phyloP scores from a whole-genome alignment of 169 alveolate genomes.

The Perkinsus olseni region DNA sequence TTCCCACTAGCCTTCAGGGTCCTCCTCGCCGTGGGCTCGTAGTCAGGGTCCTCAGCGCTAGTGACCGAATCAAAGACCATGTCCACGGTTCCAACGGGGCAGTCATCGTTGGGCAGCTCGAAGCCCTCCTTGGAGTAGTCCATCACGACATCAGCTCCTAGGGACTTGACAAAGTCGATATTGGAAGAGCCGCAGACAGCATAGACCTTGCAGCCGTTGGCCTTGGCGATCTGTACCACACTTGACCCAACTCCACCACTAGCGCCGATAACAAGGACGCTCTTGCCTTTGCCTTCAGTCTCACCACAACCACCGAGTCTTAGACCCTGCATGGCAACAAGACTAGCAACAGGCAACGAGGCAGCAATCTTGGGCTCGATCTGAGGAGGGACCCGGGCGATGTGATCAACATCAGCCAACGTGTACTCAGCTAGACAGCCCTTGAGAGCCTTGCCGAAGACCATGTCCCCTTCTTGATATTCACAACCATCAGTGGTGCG shows the following conservation, averaged over 20 bases:
- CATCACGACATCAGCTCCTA: not conserved
- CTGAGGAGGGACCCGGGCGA: not conserved
- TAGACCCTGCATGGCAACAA: not conserved
- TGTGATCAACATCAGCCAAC: not conserved
- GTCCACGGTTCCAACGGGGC: not conserved
- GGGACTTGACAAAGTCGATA: not conserved
- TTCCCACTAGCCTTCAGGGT: not conserved
- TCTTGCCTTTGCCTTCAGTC: not conserved
- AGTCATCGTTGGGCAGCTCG: not conserved
- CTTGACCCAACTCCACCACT: not conserved
- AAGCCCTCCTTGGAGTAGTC: conserved; percentile 15
- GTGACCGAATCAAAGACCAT: not conserved
- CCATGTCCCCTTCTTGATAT: not conserved
- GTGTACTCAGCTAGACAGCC: not conserved
- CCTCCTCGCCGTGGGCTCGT: not conserved
- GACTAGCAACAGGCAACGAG: not conserved
- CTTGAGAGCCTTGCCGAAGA: not conserved
- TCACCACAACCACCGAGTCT: not conserved
- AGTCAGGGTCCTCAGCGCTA: not conserved
- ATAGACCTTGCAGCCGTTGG: not conserved
- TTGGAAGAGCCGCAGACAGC: not conserved
- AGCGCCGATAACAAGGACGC: not conserved
- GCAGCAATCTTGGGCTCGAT: not conserved
- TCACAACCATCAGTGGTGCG: not conserved
- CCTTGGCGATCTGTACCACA: not conserved